Base-by-base conservation (phyloP, 495 filamentous ascomycete species). In the Daldinia childiae region DNA sequence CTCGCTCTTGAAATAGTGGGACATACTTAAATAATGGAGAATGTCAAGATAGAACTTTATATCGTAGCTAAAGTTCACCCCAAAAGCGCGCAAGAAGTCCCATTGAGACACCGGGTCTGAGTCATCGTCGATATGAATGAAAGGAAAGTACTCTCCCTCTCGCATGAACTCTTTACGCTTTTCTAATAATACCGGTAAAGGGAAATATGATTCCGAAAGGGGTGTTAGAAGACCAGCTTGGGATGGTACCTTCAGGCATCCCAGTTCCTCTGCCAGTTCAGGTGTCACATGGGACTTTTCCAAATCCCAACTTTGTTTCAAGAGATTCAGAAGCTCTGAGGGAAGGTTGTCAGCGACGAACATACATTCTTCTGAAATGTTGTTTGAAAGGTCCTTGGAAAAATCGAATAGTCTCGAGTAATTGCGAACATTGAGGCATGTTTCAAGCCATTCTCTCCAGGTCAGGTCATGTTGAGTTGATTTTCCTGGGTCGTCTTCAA, bases 241-340 rank as follows among this genome's bases (percentile, higher is more conserved):
- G 32, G 71, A 76, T n/a, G 59, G 60, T 36, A 74, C 74, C 11
- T 69, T 6, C 11, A 74, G 58, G 0, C 15, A 27, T 24, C 24
- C 19, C 11, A 76, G 27, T 5, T 54, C 17, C 8, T 62, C 15
- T 15, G 36, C 30, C 15, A 11, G 27, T 21, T 58, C 14, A 4
- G 21, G n/a, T 7, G 38, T 58, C 17, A 52, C 3, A 6, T 15
- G 27, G 7, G 15, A 30, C 1, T 41, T 11, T 14, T 72, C 52
- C 9, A 1, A 24, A 26, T 58, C 52, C 74, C 69, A 77, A 55
- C 67, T 55, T 14, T 58, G 60, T 34, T 50, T 57, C 45, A 80
- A 64, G n/a, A 80, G 66, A 0, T 73, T 65, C 21, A 80, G 21
- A 57, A 79, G 54, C 34, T 72, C 66, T 9, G 77, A 71, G n/a